Percentiles rank a stretch among this genome's conserved stretches.
Conservation (phyloP, 2,329 filamentous ascomycete species). For the Penicillium sp. region DNA sequence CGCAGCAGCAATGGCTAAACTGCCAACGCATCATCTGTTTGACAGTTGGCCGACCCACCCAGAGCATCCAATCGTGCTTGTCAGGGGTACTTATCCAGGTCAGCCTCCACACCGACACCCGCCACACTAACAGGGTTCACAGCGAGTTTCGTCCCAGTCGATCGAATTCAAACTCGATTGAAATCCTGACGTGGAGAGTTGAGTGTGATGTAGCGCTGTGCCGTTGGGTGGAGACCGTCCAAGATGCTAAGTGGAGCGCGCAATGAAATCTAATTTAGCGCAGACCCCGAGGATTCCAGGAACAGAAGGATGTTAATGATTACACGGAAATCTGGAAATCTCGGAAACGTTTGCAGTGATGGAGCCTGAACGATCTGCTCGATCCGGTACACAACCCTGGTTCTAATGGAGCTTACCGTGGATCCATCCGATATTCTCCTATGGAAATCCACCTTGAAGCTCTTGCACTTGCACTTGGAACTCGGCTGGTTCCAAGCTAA, state of each 20-base stretch:
- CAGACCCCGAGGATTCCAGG: not conserved
- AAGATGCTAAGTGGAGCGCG: not conserved
- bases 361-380: constrained; percentile 8
- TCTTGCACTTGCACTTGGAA: not conserved
- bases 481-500: not conserved
- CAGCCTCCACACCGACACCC: constrained; percentile 10
- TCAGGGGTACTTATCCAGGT: not conserved
- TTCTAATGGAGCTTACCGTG: constrained; percentile 5
- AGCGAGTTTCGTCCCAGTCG: not conserved
- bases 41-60: constrained; percentile 14
- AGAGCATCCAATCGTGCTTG: constrained; percentile 10
- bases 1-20: not conserved
- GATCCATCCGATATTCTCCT: not conserved
- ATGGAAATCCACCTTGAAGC: not conserved
- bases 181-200: not conserved
- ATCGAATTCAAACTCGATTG: not conserved
- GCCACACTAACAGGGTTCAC: not conserved
- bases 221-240: constrained; percentile 3
- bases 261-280: not conserved
- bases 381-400: constrained; percentile 8
- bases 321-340: constrained; percentile 1
- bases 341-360: not conserved
- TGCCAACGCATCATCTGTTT: constrained; percentile 19
- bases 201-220: constrained; percentile 2
- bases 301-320: not conserved